Percentiles rank a stretch among this genome's conserved stretches.
phyloP scores from a whole-genome alignment of 345 rosid species.

The Boechera stricta region DNA sequence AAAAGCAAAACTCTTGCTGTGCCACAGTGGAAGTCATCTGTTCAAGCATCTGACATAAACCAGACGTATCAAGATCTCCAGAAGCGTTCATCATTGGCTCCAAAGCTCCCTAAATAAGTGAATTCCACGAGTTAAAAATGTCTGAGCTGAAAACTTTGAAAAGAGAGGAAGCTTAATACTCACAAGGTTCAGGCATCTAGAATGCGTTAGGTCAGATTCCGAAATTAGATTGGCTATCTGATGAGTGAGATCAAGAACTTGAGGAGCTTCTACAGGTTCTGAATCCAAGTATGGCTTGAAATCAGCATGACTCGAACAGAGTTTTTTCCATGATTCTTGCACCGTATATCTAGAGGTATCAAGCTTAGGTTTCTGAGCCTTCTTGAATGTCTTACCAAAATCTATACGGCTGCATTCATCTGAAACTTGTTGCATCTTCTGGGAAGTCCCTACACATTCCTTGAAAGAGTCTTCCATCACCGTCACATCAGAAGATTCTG shows the following conservation, averaged over 20 bases:
- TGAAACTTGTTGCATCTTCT: slow-evolving; percentile 60
- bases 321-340: slow-evolving; percentile 72
- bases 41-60: slow-evolving; percentile 56
- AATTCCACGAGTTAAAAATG: slow-evolving; percentile 17
- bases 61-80: slow-evolving; percentile 52
- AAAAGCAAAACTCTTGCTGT: slow-evolving; percentile 65
- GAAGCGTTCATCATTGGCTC: slow-evolving; percentile 49
- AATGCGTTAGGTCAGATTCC: slow-evolving; percentile 65
- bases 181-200: slow-evolving; percentile 56
- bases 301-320: slow-evolving; percentile 50
- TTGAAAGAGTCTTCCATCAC: slow-evolving; percentile 56
- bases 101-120: slow-evolving; percentile 57
- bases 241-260: slow-evolving; percentile 52
- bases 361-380: slow-evolving; percentile 40
- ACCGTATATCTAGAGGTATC: slow-evolving; percentile 48
- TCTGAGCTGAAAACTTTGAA: slow-evolving; percentile 12
- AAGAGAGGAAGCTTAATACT: slow-evolving; percentile 37
- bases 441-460: slow-evolving; percentile 44
- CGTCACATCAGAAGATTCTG: slow-evolving; percentile 51
- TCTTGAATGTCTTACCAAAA: slow-evolving; percentile 52
- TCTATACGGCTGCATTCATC: slow-evolving; percentile 91
- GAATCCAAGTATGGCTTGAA: slow-evolving; percentile 55
- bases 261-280: slow-evolving; percentile 61
- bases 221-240: slow-evolving; percentile 74
- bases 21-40: slow-evolving; percentile 62